A percentile compares a stretch with the other conserved stretches of the same genome.
Evolutionary conservation across 2,329 filamentous ascomycete species (phyloP).

Genomic region (Fusarium sulawesiense): DNA sequence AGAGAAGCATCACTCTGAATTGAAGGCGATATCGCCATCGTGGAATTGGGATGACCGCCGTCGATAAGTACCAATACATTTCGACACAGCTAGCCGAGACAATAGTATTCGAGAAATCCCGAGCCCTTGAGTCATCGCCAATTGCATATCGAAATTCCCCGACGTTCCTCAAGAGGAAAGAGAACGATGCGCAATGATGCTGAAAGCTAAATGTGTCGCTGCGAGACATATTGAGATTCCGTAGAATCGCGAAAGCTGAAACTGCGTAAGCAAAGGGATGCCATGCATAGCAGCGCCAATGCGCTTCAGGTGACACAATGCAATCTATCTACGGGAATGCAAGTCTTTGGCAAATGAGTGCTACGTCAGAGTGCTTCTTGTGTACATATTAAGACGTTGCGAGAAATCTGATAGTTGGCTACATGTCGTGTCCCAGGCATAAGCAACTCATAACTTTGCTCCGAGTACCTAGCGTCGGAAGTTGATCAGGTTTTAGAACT

Average conservation of each 20-base stretch:
- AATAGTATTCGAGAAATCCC: slow-evolving; percentile 7
- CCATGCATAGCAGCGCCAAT: slow-evolving; percentile 18
- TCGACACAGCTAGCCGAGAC: background rate
- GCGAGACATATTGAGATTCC: slow-evolving; percentile 31
- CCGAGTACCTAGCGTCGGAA: slow-evolving; percentile 14
- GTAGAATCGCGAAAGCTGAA: slow-evolving; percentile 32
- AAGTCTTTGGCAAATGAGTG: slow-evolving; percentile 11
- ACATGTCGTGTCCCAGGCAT: background rate
- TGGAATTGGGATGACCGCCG: slow-evolving; percentile 3
- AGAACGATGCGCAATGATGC: slow-evolving; percentile 28
- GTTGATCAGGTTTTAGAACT: slow-evolving; percentile 9
- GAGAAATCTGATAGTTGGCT: background rate
- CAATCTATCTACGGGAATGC: slow-evolving; percentile 20
- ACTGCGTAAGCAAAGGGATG: slow-evolving; percentile 30
- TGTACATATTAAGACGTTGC: background rate
- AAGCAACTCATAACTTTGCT: slow-evolving; percentile 23
- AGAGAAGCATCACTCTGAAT: slow-evolving; percentile 13
- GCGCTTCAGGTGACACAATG: slow-evolving; percentile 17
- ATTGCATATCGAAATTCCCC: slow-evolving; percentile 9
- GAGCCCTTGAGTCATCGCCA: background rate
- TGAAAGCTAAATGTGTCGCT: slow-evolving; percentile 10
- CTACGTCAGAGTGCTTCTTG: slow-evolving; percentile 16
- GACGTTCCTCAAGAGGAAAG: slow-evolving; percentile 21
- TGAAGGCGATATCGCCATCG: slow-evolving; percentile 9
- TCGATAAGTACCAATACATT: background rate